Evolutionary conservation across 2,329 filamentous ascomycete genomes (phyloP), one percentile per base, ranked within the genome.

Genomic region (Colletotrichum phormii): DNA sequence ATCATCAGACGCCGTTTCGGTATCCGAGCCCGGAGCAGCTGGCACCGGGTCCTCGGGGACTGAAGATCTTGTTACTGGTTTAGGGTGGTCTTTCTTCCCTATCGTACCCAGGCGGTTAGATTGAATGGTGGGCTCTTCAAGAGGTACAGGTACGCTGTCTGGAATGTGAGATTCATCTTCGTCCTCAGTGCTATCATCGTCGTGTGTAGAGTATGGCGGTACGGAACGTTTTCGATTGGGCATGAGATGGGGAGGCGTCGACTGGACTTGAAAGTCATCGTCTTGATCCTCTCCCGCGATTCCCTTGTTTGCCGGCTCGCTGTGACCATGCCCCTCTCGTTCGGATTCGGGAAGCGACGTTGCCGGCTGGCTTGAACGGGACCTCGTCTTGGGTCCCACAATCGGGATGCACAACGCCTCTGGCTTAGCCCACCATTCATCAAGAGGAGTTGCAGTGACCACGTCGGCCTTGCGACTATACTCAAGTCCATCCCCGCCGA

Each of bases 211-310:
- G 61, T 53, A 74, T 54, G 61, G 61, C 3, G 24, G 70, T 51
- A 59, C 69, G 42, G 68, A 63, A 59, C 72, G 74, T 31, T 78
- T 81, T 55, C 76, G 73, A 35, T 77, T 75, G 13, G 80, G 76
- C 59, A 74, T 75, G 53, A 84, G 78, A 54, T 80, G 80, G 15
- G 84, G 83, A 3, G 87, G 87, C 1, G 86, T 87, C 24, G 82
- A 79, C 72, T 88, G 88, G 8, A 88, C 80, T 74, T 89, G 84
- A 60, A 89, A 89, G 67, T 88, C 87, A 57, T 85, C 85, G n/a
- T 86, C 85, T 12, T 86, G 83, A 4, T 81, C 81, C 24, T 81
- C 78, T n/a, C 74, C 73, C 6, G 68, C 62, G 9, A 18, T 31
- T 11, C 54, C 31, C 24, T 15, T 9, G 3, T 26, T 33, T 46